Conservation (phyloP, 108 stramenopile genomes). For the Asterionellopsis glacialis region DNA sequence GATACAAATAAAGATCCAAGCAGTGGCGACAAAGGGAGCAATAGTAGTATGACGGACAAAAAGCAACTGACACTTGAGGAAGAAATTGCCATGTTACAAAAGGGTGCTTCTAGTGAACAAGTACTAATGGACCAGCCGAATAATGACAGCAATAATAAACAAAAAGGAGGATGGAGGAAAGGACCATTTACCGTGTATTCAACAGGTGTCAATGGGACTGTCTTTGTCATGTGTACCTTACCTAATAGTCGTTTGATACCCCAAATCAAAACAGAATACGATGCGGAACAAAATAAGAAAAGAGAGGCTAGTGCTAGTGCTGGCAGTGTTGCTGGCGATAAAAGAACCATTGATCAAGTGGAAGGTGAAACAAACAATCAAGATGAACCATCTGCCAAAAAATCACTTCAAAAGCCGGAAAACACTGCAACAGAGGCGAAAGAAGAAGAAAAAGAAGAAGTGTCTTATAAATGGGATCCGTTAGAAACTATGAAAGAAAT, state of each 20-base stretch:
- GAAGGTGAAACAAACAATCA: constrained; percentile 1
- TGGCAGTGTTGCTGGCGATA: not conserved
- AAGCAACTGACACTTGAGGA: constrained; percentile 56
- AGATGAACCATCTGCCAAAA: not conserved
- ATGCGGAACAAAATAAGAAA: constrained; percentile 23
- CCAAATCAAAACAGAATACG: constrained; percentile 23
- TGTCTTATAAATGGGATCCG: constrained; percentile 51
- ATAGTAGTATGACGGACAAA: not conserved
- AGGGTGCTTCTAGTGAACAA: constrained; percentile 26
- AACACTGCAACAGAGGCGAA: not conserved
- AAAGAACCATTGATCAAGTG: constrained; percentile 3
- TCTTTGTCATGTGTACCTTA: constrained; percentile 54
- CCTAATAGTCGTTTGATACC: constrained; percentile 43
- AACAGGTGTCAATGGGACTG: constrained; percentile 60
- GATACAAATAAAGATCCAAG: constrained; percentile 1
- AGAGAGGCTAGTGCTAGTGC: constrained; percentile 13
- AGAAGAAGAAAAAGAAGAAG: not conserved
- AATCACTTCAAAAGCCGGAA: constrained; percentile 4
- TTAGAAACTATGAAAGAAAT: constrained; percentile 51
- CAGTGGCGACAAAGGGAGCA: constrained; percentile 5
- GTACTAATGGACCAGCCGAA: constrained; percentile 24
- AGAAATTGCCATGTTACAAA: constrained; percentile 57
- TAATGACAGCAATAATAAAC: constrained; percentile 9
- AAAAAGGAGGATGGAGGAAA: constrained; percentile 16
- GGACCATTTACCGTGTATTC: constrained; percentile 54